Evolutionary conservation across 1,139 yeast genomes (phyloP).

Genomic region (Suhomyces maxii): DNA sequence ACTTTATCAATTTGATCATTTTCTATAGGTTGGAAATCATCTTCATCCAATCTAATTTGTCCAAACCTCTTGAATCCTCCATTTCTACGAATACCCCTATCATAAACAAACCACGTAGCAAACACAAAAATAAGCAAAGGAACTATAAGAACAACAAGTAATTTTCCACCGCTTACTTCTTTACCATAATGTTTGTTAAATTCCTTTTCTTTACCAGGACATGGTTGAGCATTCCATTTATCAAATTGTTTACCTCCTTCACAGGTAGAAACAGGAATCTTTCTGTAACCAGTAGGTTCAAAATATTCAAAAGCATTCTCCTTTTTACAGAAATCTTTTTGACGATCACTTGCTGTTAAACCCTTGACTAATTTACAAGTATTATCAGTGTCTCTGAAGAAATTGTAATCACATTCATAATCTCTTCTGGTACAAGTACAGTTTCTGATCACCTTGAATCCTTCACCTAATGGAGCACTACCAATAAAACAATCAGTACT

Average conservation of each 20-base stretch:
- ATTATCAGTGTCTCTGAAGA: constrained; percentile 67
- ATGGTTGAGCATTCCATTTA: constrained; percentile 62
- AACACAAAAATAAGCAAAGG: constrained; percentile 60
- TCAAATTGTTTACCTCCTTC: constrained; percentile 71
- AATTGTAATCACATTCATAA: constrained; percentile 93
- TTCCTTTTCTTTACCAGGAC: constrained; percentile 84
- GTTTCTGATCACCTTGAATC: constrained; percentile 57
- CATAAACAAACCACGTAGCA: constrained; percentile 74
- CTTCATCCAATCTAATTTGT: constrained; percentile 77
- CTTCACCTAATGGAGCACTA: constrained; percentile 64
- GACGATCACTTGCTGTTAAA: constrained; percentile 61
- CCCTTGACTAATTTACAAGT: constrained; percentile 85
- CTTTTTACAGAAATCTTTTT: constrained; percentile 57
- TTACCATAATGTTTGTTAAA: constrained; percentile 59
- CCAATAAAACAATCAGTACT: constrained; percentile 79
- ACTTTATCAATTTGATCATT: constrained; percentile 62
- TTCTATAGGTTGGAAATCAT: constrained; percentile 62
- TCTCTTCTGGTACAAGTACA: constrained; percentile 88
- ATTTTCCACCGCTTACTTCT: constrained; percentile 54
- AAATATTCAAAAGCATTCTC: constrained; percentile 65
- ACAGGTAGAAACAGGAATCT: constrained; percentile 73
- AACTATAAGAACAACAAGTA: constrained; percentile 52
- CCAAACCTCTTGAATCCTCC: constrained; percentile 83
- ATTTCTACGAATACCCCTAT: constrained; percentile 74
- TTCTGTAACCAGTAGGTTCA: constrained; percentile 80